Base-by-base conservation (phyloP, 306 rosid species). In the Canavalia ensiformis region DNA sequence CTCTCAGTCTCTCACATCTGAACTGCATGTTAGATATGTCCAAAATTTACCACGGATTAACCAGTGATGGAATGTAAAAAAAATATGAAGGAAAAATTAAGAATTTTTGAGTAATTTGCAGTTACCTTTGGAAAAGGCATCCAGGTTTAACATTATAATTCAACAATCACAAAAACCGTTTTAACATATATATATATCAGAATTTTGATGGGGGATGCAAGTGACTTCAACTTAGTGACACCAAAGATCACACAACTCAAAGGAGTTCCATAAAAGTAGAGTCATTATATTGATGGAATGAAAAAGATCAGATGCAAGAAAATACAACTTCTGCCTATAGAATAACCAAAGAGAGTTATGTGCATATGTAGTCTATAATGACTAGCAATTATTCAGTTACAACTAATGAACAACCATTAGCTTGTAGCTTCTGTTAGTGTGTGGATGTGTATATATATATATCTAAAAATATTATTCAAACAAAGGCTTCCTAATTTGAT, bases 1-100 rank as follows among this genome's bases (percentile, higher is more conserved):
- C 0, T 18, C 25, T 18, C 25, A 18, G 25, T 18, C 51, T 50
- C 80, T n/a, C 0, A 33, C 42, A 63, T 62, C 62, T 76, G 49
- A 30, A 76, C 52, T 49, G 51, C 42, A 63, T 47, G 73, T 37
- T 64, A 41, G 35, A 64, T 64, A 76, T 55, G 51, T 34, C 13
- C 72, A 76, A 63, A 49, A 34, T 75, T 49, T 34, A 10, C 29
- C 2, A 44, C n/a, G 57, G 8, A 41, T 56, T 41, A 42, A 56
- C 18, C 18, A 39, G 25, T 39, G 52, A 55, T 35, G 65, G 66
- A 55, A 49, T 44, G 60, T 31, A 49, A 70, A 50, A 50, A 70
- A 31, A 50, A 33, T 54, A n/a, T 60, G 34, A 44, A 31, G 13
- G 18, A 5, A 73, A 64, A 64, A 33, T 76, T 29, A 44, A 30